Percentiles rank a stretch among this genome's conserved stretches.
These are phyloP conservation scores for Curvularia verruculosa DNA, from an alignment of 2,329 filamentous ascomycete genomes.

Conservation along the genomic window DNA sequence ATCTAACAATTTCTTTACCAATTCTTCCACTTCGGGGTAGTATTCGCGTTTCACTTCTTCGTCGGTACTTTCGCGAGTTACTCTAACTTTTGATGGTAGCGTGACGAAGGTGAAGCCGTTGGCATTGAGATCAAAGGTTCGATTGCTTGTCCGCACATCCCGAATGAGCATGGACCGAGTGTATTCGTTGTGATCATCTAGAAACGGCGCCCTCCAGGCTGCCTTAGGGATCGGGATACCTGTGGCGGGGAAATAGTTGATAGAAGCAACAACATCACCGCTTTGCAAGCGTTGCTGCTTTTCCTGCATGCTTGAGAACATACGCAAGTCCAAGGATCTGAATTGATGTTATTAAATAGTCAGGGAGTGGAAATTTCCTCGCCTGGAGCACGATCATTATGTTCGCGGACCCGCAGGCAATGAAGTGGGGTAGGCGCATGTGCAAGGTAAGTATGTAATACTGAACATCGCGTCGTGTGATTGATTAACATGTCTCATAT, in stretches of 20 bases:
- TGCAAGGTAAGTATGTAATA: not conserved
- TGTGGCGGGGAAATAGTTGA: slow-evolving; percentile 28
- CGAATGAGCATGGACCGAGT: slow-evolving; percentile 43
- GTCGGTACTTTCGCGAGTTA: slow-evolving; percentile 15
- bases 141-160: slow-evolving; percentile 53
- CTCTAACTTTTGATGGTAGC: slow-evolving; percentile 8
- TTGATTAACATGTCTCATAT: slow-evolving; percentile 6
- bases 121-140: slow-evolving; percentile 47
- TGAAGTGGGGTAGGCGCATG: slow-evolving; percentile 12
- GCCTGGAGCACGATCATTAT: not conserved
- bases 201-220: slow-evolving; percentile 21
- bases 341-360: not conserved
- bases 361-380: not conserved
- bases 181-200: slow-evolving; percentile 18
- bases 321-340: not conserved
- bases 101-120: slow-evolving; percentile 41
- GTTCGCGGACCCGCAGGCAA: slow-evolving; percentile 8
- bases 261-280: slow-evolving; percentile 21
- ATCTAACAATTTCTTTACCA: slow-evolving; percentile 23
- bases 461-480: not conserved
- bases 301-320: not conserved
- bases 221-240: slow-evolving; percentile 19
- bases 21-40: slow-evolving; percentile 24
- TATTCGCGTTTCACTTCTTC: slow-evolving; percentile 23
- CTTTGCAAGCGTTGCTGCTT: slow-evolving; percentile 4